Evolutionary conservation across 768 basidiomycete species (phyloP).

Genomic region (Pisolithus marmoratus): DNA sequence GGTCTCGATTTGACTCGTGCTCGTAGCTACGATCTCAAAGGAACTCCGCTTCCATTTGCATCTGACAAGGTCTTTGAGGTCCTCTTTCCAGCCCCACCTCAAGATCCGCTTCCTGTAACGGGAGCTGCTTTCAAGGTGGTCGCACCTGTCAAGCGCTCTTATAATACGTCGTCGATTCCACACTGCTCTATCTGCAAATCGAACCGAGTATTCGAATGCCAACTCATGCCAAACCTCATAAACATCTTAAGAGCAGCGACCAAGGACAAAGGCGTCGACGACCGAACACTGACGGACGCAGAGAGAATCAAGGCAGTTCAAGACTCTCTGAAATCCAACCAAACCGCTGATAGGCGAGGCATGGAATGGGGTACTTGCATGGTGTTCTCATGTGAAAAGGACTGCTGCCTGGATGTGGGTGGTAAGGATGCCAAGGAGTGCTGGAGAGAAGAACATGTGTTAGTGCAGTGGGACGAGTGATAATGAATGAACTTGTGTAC

Average conservation of each 20-base stretch:
- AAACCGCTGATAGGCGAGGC: constrained; percentile 42
- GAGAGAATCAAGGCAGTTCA: constrained; percentile 63
- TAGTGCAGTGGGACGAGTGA: constrained; percentile 72
- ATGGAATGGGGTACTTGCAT: constrained; percentile 97
- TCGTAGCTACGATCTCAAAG: constrained; percentile 79
- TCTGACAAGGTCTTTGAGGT: constrained; percentile 64
- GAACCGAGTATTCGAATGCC: constrained; percentile 80
- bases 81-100: constrained; percentile 62
- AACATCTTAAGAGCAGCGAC: constrained; percentile 50
- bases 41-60: constrained; percentile 81
- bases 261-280: constrained; percentile 15
- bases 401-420: constrained; percentile 56
- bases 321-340: constrained; percentile 43
- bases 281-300: constrained; percentile 50
- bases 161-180: constrained; percentile 49
- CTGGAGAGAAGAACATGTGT: constrained; percentile 74
- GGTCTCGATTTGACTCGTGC: not conserved
- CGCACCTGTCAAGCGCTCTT: constrained; percentile 41
- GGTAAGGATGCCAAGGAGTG: constrained; percentile 34
- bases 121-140: constrained; percentile 56
- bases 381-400: constrained; percentile 80
- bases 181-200: constrained; percentile 63
- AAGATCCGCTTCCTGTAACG: constrained; percentile 46
- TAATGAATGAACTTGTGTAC: not conserved
- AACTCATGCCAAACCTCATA: constrained; percentile 92